Evolutionary conservation across 441 rosid species (phyloP), one percentile per base, ranked within the genome.

Genomic region (Eutrema salsugineum): DNA sequence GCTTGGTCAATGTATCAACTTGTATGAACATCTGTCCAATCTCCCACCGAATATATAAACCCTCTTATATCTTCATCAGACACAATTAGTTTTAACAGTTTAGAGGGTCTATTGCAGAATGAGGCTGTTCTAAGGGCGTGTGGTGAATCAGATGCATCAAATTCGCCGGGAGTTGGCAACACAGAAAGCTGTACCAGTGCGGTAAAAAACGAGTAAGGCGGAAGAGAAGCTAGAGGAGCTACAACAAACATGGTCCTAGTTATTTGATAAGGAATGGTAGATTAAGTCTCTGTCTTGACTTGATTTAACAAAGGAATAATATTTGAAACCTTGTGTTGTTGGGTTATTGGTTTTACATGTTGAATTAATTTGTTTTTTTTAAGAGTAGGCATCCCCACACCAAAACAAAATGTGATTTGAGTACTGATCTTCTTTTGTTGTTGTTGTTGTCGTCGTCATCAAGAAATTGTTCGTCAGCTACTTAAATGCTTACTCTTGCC

Each of bases 61-160:
- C 3, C 11, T 55, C 2, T 11, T 51, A 10, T 33, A 22, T 44
- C 2, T 53, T 38, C 8, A 28, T 36, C 40, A 20, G 22, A 42
- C 15, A 17, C 53, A 14, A 50, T 14, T 19, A 15, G 30, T n/a
- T 47, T 20, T 66, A 22, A 50, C 16, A 33, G 30, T n/a, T 51
- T 51, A 60, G 17, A 39, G n/a, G 43, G 40, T 59, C 43, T 77
- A 44, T 62, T 81, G 80, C 85, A 93, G 92, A 93, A 90, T 60
- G 98, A 93, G 75, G 97, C 95, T 67, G 94, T 91, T 64, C 68
- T 90, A 68, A 85, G 73, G 85, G 91, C 89, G 12, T 87, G 94
- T 63, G 75, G 83, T 40, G 88, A 81, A 63, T 75, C 88, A 56
- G 82, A 82, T 42, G 86, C 88, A 76, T 63, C 88, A 22, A 75